Conservation (phyloP, 768 basidiomycete species). For the Boletus rubroflammeus region DNA sequence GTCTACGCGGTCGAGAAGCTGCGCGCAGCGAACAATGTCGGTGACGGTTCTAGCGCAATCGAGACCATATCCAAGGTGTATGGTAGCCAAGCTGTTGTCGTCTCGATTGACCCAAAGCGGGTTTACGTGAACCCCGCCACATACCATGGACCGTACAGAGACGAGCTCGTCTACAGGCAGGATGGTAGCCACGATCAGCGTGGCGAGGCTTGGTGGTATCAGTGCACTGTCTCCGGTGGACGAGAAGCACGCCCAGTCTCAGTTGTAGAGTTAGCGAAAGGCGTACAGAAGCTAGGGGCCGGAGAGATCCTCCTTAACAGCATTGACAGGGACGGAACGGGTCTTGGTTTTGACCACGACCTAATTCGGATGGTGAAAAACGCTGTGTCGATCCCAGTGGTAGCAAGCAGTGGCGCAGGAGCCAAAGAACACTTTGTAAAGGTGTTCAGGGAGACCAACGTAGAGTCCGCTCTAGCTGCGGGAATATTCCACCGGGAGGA, state of each 20-base stretch:
- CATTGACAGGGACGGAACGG: conserved; percentile 94
- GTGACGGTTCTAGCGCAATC: conserved; percentile 80
- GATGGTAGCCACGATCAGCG: conserved; percentile 49
- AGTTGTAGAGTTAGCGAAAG: conserved; percentile 85
- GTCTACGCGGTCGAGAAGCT: conserved; percentile 90
- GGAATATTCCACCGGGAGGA: conserved; percentile 95
- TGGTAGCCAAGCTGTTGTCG: conserved; percentile 96
- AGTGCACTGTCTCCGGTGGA: conserved; percentile 95
- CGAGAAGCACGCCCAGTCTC: conserved; percentile 80
- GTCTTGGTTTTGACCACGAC: conserved; percentile 86
- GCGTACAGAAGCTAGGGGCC: conserved; percentile 87
- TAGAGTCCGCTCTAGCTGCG: conserved; percentile 91
- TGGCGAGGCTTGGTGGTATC: conserved; percentile 95
- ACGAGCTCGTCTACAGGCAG: conserved; percentile 53
- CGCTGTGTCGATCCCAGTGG: conserved; percentile 83
- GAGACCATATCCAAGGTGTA: conserved; percentile 89
- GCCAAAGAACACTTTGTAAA: conserved; percentile 77
- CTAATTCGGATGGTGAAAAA: conserved; percentile 72
- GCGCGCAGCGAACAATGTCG: conserved; percentile 44
- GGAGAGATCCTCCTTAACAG: conserved; percentile 95
- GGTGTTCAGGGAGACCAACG: conserved; percentile 74
- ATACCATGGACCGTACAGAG: conserved; percentile 67
- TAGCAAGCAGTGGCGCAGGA: conserved; percentile 95
- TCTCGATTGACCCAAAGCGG: conserved; percentile 91
- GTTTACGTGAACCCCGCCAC: conserved; percentile 65